Percentiles rank a stretch among this genome's conserved stretches.
These are phyloP conservation scores for Carex arenaria DNA, from an alignment of 202 grass and related monocot genomes.

Conservation along the genomic window DNA sequence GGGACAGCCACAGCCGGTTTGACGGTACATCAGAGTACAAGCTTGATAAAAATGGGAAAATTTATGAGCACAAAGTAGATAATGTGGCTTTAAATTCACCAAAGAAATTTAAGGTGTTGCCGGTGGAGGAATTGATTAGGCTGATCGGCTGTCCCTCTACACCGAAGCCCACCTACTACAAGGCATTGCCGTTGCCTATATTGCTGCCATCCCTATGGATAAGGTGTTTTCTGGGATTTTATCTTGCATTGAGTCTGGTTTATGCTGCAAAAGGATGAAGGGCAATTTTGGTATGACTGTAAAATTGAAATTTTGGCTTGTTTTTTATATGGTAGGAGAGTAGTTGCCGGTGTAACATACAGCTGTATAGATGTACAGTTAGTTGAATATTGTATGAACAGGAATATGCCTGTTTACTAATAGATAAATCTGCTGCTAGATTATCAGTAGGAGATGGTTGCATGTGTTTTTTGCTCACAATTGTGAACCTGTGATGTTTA, in stretches of 20 bases:
- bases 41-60: conserved; percentile 86
- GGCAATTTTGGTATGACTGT: conserved; percentile 16
- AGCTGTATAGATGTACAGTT: conserved; percentile 42
- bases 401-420: not conserved
- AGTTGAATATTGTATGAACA: conserved; percentile 23
- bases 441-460: not conserved
- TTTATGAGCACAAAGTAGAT: conserved; percentile 86
- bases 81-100: conserved; percentile 80
- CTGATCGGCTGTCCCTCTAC: conserved; percentile 66
- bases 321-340: conserved; percentile 35
- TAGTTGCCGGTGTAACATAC: conserved; percentile 16
- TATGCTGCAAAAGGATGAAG: conserved; percentile 53
- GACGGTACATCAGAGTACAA: conserved; percentile 91
- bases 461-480: not conserved
- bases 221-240: conserved; percentile 47
- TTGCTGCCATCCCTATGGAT: conserved; percentile 48
- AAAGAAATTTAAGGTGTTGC: conserved; percentile 59
- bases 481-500: not conserved
- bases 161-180: conserved; percentile 85
- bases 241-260: conserved; percentile 37
- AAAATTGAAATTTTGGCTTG: conserved; percentile 28
- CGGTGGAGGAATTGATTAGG: conserved; percentile 64
- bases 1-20: conserved; percentile 81
- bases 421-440: conserved; percentile 19
- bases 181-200: conserved; percentile 24